These are phyloP conservation scores for Eucalyptus caleyi DNA, from an alignment of 345 rosid genomes.

Conservation along the genomic window DNA sequence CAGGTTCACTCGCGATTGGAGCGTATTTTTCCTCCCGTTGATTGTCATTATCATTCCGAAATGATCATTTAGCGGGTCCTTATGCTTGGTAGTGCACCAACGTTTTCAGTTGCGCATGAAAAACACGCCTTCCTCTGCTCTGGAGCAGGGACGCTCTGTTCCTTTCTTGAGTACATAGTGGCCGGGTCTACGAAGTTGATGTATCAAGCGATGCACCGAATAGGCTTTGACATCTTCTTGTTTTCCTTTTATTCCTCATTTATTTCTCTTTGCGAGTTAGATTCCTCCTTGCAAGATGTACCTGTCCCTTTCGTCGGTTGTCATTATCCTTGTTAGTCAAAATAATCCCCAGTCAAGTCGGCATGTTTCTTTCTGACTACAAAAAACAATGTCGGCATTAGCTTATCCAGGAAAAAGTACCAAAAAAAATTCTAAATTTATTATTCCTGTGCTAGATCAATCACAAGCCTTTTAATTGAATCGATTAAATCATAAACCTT, in stretches of 20 bases:
- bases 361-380: background rate
- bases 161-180: background rate
- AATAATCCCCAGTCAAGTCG: background rate
- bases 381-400: too few species aligned
- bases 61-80: background rate
- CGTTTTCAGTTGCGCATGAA: background rate
- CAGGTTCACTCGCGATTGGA: background rate
- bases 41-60: background rate
- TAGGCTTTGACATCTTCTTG: background rate
- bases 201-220: background rate
- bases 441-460: fast-evolving
- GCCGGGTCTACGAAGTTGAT: background rate
- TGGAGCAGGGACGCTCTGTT: background rate
- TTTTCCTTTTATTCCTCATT: background rate
- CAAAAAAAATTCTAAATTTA: too few species aligned
- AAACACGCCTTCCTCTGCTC: background rate
- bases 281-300: background rate
- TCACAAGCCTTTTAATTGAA: too few species aligned
- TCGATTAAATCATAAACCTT: fast-evolving
- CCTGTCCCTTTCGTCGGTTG: background rate
- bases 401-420: too few species aligned
- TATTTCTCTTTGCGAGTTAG: background rate
- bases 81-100: background rate
- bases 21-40: background rate
- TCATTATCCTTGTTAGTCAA: background rate